Evolutionary conservation across 1,284 basidiomycete species (phyloP).

Genomic region (Rhodotorula glutinis): DNA sequence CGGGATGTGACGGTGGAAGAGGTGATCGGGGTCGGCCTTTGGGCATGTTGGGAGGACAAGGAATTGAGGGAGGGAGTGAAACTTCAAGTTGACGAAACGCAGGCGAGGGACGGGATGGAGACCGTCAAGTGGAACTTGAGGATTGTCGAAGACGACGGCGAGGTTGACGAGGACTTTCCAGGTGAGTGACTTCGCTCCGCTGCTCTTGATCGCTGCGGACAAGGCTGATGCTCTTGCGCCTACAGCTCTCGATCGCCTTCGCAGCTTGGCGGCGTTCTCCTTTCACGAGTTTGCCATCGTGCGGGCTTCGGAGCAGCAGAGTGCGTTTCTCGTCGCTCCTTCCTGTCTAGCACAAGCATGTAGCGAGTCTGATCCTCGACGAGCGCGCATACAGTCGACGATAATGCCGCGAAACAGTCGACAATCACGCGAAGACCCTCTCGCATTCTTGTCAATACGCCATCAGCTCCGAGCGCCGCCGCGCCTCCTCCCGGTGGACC

Average conservation of each 20-base stretch:
- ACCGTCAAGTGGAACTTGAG: constrained; percentile 90
- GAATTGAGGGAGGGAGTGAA: constrained; percentile 64
- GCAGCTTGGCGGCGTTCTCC: constrained; percentile 81
- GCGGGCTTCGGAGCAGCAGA: constrained; percentile 66
- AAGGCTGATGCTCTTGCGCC: neutral
- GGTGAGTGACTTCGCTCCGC: constrained; percentile 54
- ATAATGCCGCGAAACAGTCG: constrained; percentile 70
- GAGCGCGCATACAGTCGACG: constrained; percentile 59
- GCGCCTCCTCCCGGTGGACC: neutral
- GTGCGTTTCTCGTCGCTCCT: constrained; percentile 52
- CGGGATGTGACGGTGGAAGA: constrained; percentile 92
- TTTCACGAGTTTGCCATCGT: constrained; percentile 87
- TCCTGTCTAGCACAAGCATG: neutral
- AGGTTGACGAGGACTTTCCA: constrained; percentile 98
- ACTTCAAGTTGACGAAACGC: constrained; percentile 52
- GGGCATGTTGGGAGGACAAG: constrained; percentile 86
- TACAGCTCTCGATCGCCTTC: constrained; percentile 84
- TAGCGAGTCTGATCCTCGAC: neutral
- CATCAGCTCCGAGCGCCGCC: neutral
- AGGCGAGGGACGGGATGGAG: constrained; percentile 53
- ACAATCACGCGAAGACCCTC: constrained; percentile 75
- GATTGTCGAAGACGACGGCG: constrained; percentile 94
- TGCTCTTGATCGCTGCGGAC: constrained; percentile 5
- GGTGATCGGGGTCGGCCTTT: constrained; percentile 87
- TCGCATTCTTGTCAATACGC: constrained; percentile 52